These are phyloP conservation scores for Groenewaldozyma auringiensis DNA, from an alignment of 1,139 yeast genomes.

Conservation along the genomic window DNA sequence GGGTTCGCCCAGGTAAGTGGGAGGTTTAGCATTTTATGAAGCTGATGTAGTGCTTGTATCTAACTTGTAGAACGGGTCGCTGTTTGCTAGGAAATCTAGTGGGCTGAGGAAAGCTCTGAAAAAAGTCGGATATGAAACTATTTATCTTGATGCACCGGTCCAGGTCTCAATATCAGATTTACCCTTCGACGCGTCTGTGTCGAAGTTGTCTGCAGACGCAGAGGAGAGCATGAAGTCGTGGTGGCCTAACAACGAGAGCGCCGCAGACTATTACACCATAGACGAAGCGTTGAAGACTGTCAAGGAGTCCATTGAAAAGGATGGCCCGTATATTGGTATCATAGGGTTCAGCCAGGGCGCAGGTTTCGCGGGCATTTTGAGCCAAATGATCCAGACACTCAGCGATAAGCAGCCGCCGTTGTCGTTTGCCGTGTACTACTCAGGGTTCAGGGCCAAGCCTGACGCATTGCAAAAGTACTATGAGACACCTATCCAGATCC, in stretches of 20 bases:
- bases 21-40: slow-evolving; percentile 5
- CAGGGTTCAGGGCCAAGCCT: slow-evolving; percentile 66
- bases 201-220: slow-evolving; percentile 18
- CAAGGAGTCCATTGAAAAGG: slow-evolving; percentile 44
- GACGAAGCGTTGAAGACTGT: slow-evolving; percentile 47
- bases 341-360: slow-evolving; percentile 95
- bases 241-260: slow-evolving; percentile 37
- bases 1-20: slow-evolving; percentile 39
- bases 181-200: slow-evolving; percentile 44
- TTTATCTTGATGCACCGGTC: slow-evolving; percentile 73
- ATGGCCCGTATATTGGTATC: slow-evolving; percentile 87
- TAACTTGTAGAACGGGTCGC: slow-evolving; percentile 47
- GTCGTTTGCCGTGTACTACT: slow-evolving; percentile 64
- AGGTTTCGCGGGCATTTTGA: slow-evolving; percentile 51
- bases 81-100: slow-evolving; percentile 71
- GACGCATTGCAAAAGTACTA: slow-evolving; percentile 44
- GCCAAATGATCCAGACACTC: slow-evolving; percentile 23
- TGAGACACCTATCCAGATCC: slow-evolving; percentile 40
- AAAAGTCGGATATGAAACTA: slow-evolving; percentile 59
- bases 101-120: slow-evolving; percentile 67
- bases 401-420: slow-evolving; percentile 35
- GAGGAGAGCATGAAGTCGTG: slow-evolving; percentile 40
- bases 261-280: slow-evolving; percentile 34
- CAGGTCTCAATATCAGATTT: slow-evolving; percentile 57
- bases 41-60: slow-evolving; percentile 16